These are phyloP conservation scores for Hypoxylon sp. DNA, from an alignment of 2,329 filamentous ascomycete species.

Conservation along the genomic window DNA sequence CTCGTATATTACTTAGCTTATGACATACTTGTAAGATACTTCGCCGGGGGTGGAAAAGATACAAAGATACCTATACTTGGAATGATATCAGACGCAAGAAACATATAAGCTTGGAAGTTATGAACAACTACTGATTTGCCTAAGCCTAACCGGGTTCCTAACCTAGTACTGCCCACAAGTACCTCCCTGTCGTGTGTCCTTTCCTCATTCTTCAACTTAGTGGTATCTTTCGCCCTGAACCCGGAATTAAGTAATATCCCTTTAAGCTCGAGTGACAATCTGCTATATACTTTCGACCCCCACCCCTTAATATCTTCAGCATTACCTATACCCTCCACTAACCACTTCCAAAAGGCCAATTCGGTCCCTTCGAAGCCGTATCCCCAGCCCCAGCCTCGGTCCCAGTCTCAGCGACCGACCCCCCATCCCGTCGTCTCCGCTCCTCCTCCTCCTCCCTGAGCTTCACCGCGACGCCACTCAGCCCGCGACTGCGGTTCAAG, in stretches of 20 bases:
- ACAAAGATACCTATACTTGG: not conserved
- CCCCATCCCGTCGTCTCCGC: conserved; percentile 21
- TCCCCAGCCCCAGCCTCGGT: conserved; percentile 3
- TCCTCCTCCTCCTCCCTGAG: conserved; percentile 29
- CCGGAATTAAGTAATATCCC: not conserved
- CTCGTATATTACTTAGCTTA: not conserved
- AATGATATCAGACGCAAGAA: not conserved
- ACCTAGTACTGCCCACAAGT: not conserved
- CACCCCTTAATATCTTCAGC: not conserved
- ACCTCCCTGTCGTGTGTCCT: not conserved
- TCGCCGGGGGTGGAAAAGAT: not conserved
- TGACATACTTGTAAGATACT: not conserved
- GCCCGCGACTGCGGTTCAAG: conserved; percentile 25
- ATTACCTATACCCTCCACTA: not conserved
- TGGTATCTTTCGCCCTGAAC: conserved; percentile 10
- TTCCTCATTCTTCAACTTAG: not conserved
- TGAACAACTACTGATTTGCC: not conserved
- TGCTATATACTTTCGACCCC: conserved; percentile 5
- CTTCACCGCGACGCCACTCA: conserved; percentile 22
- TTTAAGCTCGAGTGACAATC: not conserved
- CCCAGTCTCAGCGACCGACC: not conserved
- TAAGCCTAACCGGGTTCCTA: not conserved
- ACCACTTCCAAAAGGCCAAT: conserved; percentile 35
- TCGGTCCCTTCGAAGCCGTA: conserved; percentile 9
- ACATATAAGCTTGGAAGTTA: not conserved